Evolutionary conservation across 2,329 filamentous ascomycete species (phyloP).

Genomic region (Coniochaeta prunicola): DNA sequence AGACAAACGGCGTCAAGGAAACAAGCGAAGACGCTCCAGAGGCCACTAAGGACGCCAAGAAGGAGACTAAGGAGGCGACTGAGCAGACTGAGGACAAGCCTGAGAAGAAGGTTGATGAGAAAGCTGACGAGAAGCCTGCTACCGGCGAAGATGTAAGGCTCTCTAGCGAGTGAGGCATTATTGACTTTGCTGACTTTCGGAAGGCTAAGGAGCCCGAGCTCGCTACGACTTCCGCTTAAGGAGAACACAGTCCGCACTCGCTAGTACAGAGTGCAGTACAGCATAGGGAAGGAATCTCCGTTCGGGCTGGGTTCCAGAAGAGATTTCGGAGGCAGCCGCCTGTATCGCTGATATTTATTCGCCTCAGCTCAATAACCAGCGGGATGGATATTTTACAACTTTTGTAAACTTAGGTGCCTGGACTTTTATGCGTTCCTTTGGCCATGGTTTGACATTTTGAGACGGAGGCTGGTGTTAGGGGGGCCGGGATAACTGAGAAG

Average conservation of each 20-base stretch:
- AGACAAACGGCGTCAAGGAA: constrained; percentile 32
- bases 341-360: background rate
- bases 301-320: background rate
- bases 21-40: constrained; percentile 25
- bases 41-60: constrained; percentile 24
- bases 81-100: constrained; percentile 21
- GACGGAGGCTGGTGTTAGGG: background rate
- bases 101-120: constrained; percentile 24
- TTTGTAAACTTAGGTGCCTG: background rate
- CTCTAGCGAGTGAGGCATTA: background rate
- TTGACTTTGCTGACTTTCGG: background rate
- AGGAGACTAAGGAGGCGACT: constrained; percentile 28
- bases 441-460: background rate
- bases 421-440: background rate
- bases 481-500: background rate
- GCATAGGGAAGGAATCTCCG: background rate
- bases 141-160: constrained; percentile 25
- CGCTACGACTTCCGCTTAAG: background rate
- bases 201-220: background rate
- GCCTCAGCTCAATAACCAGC: background rate
- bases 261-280: background rate
- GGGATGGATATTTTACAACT: background rate
- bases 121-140: constrained; percentile 3
- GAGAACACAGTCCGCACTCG: background rate
- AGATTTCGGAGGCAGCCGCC: background rate